Conservation (phyloP, 371 early-diverging fungal genomes). For the Apophysomyces sp. region DNA sequence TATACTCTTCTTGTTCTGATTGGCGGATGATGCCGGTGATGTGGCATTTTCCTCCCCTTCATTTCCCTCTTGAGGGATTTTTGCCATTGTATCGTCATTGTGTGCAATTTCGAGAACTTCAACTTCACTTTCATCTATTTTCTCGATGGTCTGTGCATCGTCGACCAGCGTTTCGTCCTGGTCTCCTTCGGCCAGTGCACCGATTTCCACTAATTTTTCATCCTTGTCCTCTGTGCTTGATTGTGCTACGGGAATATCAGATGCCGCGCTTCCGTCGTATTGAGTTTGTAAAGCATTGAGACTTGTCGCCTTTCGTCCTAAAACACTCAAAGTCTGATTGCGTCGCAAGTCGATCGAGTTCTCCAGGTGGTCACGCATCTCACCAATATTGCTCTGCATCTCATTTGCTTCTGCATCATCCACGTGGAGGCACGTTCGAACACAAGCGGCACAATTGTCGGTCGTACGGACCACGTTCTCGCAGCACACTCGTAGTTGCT, state of each 20-base stretch:
- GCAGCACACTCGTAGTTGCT: slow-evolving; percentile 30
- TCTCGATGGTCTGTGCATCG: not conserved
- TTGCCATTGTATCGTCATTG: not conserved
- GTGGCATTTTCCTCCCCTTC: not conserved
- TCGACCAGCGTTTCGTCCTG: not conserved
- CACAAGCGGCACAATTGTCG: slow-evolving; percentile 32
- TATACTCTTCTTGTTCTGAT: not conserved
- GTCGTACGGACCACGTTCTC: slow-evolving; percentile 34
- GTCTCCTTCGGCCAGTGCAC: too few species aligned
- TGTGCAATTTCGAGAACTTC: not conserved
- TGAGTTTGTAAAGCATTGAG: slow-evolving; percentile 37
- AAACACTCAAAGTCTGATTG: slow-evolving; percentile 33
- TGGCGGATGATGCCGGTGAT: not conserved
- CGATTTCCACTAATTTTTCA: too few species aligned
- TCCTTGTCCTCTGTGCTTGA: not conserved
- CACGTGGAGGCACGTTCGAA: slow-evolving; percentile 25
- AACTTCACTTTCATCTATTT: not conserved
- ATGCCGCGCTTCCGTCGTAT: slow-evolving; percentile 6
- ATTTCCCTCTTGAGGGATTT: not conserved
- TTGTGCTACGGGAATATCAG: not conserved
- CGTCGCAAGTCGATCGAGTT: slow-evolving; percentile 21
- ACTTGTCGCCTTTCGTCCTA: slow-evolving; percentile 38
- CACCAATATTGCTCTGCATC: slow-evolving; percentile 8
- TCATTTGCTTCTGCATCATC: not conserved
- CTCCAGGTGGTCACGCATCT: slow-evolving; percentile 20